Conservation (phyloP, 768 basidiomycete species). For the Trametes meyenii region DNA sequence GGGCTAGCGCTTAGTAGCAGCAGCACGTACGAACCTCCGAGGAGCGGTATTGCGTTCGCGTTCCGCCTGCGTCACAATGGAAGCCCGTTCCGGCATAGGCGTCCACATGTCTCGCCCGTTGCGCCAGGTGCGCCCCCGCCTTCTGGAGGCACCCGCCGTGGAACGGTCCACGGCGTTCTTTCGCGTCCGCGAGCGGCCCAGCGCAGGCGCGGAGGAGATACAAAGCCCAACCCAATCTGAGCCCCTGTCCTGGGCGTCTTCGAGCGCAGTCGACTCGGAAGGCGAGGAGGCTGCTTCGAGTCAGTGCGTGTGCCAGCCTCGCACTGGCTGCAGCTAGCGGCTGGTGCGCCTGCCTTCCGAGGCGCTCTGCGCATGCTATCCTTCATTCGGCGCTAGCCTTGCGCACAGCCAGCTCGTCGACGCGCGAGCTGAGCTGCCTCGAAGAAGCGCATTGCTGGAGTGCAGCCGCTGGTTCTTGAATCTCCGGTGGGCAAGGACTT, state of each 20-base stretch:
- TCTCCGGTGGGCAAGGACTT: conserved; percentile 8
- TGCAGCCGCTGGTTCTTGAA: conserved; percentile 5
- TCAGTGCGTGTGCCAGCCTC: neutral
- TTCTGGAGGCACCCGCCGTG: conserved; percentile 12
- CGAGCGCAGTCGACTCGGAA: neutral
- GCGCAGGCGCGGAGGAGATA: conserved; percentile 18
- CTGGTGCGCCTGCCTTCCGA: conserved; percentile 3
- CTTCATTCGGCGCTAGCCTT: neutral
- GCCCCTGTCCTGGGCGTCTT: conserved; percentile 2
- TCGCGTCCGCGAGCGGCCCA: neutral
- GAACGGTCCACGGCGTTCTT: neutral
- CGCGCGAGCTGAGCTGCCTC: neutral
- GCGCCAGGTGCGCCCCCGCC: conserved; percentile 10
- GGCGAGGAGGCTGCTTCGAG: neutral
- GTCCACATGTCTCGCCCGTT: conserved; percentile 8
- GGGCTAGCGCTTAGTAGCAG: conserved; percentile 6
- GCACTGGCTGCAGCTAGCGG: too few relatives aligned
- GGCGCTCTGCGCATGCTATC: neutral
- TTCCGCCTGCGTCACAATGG: conserved; percentile 13
- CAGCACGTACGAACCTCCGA: conserved; percentile 8
- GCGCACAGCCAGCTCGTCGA: neutral
- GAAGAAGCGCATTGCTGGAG: neutral
- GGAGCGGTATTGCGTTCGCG: conserved; percentile 2
- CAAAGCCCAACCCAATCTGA: conserved; percentile 20
- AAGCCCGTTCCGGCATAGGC: conserved; percentile 6